Base-by-base conservation (phyloP, 306 rosid genomes). In the Corylus heterophylla region DNA sequence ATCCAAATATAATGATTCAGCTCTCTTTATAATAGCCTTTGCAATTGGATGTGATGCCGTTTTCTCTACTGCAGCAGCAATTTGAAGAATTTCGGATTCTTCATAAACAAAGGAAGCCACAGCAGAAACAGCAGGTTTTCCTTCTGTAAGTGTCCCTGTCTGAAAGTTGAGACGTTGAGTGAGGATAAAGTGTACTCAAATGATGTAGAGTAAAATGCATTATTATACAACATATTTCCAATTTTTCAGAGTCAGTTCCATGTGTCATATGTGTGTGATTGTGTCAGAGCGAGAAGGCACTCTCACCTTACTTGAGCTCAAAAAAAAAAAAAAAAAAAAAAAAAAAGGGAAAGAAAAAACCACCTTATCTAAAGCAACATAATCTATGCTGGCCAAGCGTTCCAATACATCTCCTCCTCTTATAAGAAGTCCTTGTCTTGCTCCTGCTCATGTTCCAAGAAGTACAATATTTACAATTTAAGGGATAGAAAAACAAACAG, bases 1-100 rank as follows among this genome's bases (percentile, higher is more conserved):
- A 72, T 85, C 79, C 92, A 95, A 86, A 56, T 88, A 89, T 76
- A 91, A 86, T 47, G 90, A 89, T 79, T 91, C 94, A 42, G 99
- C 97, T 88, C 91, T 85, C 62, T 87, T 83, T 78, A 89, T 69
- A 73, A 92, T 90, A 69, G 99, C 98, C 85, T 89, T 92, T 63
- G 99, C 99, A 73, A 95, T 92, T 79, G 99, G 99, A 87, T 95
- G 99, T 73, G 93, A 90, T 80, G 99, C 99, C 75, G 98, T 91
- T 87, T 89, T 90, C 94, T 95, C 99, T 71, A 93, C 97, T 14
- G 99, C 99, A 35, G 99, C 99, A 59, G 99, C 93, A 68, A 93
- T 73, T 83, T 50, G 97, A 86, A 95, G 93, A 85, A 95, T 87
- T 80, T 95, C 96, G 4, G 81, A 79, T 75, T 91, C 97, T 69